These are phyloP conservation scores for Linum tenue DNA, from an alignment of 345 rosid genomes.

Conservation along the genomic window DNA sequence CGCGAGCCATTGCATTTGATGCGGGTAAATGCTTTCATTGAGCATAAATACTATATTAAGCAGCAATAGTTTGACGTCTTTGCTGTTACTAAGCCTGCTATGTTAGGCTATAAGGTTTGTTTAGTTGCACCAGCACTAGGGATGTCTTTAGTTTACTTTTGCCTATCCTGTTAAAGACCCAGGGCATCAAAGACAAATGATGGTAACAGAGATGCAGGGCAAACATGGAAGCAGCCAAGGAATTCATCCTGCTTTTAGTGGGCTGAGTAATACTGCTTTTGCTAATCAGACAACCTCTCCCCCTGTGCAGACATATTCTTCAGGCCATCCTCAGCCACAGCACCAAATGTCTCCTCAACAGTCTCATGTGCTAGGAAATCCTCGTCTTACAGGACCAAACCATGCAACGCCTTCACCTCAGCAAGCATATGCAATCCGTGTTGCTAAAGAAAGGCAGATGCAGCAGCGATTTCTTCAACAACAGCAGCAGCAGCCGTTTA, in stretches of 20 bases:
- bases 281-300: slow-evolving; percentile 59
- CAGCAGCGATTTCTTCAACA: slow-evolving; percentile 70
- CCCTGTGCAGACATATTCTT: slow-evolving; percentile 45
- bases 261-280: slow-evolving; percentile 49
- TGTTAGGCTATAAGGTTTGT: background rate
- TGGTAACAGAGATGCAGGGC: slow-evolving; percentile 60
- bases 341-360: slow-evolving; percentile 63
- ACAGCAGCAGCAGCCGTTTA: slow-evolving; percentile 50
- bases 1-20: slow-evolving; percentile 62
- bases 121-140: background rate
- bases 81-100: background rate
- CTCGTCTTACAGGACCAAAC: slow-evolving; percentile 57
- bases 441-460: slow-evolving; percentile 63
- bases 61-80: background rate
- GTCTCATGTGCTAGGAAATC: slow-evolving; percentile 44
- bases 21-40: slow-evolving; percentile 44
- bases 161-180: slow-evolving; percentile 41
- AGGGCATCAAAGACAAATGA: slow-evolving; percentile 52
- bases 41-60: background rate
- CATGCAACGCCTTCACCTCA: slow-evolving; percentile 56
- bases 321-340: slow-evolving; percentile 59
- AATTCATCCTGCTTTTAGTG: slow-evolving; percentile 49
- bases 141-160: slow-evolving; percentile 14
- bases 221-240: slow-evolving; percentile 62
- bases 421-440: slow-evolving; percentile 55